Percentiles rank a stretch among this genome's conserved stretches.
These are phyloP conservation scores for Stygiomarasmius scandens DNA, from an alignment of 1,284 basidiomycete genomes.

Conservation along the genomic window DNA sequence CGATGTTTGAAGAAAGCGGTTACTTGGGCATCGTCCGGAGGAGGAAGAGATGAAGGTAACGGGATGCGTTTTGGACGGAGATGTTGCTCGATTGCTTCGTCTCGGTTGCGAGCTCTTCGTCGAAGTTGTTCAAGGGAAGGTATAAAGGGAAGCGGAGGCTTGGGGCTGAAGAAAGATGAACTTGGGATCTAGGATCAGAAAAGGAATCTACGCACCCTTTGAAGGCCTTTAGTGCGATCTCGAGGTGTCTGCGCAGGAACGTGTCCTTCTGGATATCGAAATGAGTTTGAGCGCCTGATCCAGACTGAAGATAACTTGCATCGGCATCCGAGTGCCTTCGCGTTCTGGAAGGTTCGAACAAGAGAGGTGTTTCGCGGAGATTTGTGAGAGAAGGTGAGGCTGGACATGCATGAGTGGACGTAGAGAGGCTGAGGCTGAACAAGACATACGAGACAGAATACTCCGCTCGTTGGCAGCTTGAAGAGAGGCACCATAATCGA, in stretches of 20 bases:
- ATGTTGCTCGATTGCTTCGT: slow-evolving; percentile 14
- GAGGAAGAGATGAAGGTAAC: slow-evolving; percentile 11
- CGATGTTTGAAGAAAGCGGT: slow-evolving; percentile 53
- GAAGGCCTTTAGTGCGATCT: slow-evolving; percentile 9
- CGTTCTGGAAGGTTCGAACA: not conserved
- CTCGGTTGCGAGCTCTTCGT: slow-evolving; percentile 9
- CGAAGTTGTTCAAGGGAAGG: slow-evolving; percentile 14
- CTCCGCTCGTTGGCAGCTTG: slow-evolving; percentile 1
- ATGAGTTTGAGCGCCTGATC: not conserved
- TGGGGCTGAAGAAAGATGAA: slow-evolving; percentile 5
- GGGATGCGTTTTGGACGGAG: slow-evolving; percentile 15
- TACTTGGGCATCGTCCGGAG: slow-evolving; percentile 36
- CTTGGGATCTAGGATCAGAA: not conserved
- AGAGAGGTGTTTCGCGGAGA: slow-evolving; percentile 2
- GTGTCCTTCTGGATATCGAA: not conserved
- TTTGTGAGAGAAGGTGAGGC: slow-evolving; percentile 11
- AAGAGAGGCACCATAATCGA: slow-evolving; percentile 1
- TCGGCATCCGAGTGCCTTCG: slow-evolving; percentile 14
- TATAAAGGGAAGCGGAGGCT: slow-evolving; percentile 9
- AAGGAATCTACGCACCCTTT: not conserved
- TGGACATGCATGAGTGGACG: not conserved
- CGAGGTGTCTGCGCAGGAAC: slow-evolving; percentile 10
- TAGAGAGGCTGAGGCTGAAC: not conserved
- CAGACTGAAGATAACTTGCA: not conserved
- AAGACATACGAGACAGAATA: slow-evolving; percentile 13